A percentile compares a stretch with the other conserved stretches of the same genome.
phyloP scores from a whole-genome alignment of 805 yeast species.

The Spathaspora sp. region DNA sequence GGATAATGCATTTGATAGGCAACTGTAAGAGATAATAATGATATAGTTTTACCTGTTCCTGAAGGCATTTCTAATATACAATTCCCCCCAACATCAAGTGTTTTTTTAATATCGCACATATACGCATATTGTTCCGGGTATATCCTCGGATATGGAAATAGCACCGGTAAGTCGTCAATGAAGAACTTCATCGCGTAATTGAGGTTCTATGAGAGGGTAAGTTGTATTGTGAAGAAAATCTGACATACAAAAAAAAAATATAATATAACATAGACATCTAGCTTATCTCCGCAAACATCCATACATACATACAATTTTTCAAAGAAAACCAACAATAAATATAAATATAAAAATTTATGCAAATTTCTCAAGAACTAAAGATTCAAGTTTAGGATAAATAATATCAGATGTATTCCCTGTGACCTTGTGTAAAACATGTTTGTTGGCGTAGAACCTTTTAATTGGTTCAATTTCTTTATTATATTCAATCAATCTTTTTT shows the following conservation, averaged over 20 bases:
- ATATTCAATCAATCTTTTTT: slow-evolving; percentile 62
- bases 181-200: slow-evolving; percentile 58
- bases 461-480: slow-evolving; percentile 59
- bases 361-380: slow-evolving; percentile 13
- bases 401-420: slow-evolving; percentile 81
- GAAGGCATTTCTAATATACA: slow-evolving; percentile 99
- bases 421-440: slow-evolving; percentile 48
- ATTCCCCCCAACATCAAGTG: slow-evolving; percentile 94
- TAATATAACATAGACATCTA: too few relatives aligned
- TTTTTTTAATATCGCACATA: slow-evolving; percentile 92
- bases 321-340: not conserved
- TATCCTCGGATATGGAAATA: slow-evolving; percentile 93
- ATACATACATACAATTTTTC: too few relatives aligned
- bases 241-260: too few relatives aligned
- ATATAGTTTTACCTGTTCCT: slow-evolving; percentile 97
- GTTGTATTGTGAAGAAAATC: too few relatives aligned
- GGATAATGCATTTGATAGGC: slow-evolving; percentile 96
- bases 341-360: not conserved
- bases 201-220: too few relatives aligned
- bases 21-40: slow-evolving; percentile 83
- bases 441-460: slow-evolving; percentile 52
- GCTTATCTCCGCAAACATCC: too few relatives aligned
- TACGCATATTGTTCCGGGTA: slow-evolving; percentile 98
- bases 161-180: slow-evolving; percentile 93
- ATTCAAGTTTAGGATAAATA: slow-evolving; percentile 65